Evolutionary conservation across 805 yeast genomes (phyloP), one percentile per base, ranked within the genome.

Genomic region (Ogataea methanolica): DNA sequence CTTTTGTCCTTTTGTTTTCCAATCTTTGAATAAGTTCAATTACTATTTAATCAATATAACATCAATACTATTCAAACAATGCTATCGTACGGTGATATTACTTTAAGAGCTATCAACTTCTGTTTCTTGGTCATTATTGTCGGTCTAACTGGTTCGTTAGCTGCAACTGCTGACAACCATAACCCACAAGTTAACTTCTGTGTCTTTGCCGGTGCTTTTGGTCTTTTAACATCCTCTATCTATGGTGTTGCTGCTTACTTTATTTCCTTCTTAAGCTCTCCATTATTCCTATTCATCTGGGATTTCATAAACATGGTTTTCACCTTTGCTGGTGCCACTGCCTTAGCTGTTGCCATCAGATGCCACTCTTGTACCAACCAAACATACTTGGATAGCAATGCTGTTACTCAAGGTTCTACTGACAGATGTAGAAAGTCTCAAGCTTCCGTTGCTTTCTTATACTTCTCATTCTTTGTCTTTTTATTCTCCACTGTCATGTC

Each of bases 391-490:
- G 74, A 80, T 58, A 42, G 59, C 55, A 92, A 92, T 79, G 68
- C 68, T 52, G 78, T 88, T 59, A 69, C 87, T 51, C 88, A 88
- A 74, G 95, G 96, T 57, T 75, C 83, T 39, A 62, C 73, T 21
- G 87, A 81, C 63, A 83, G 98, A 77, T 94, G 99, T 76, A 88
- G 97, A 78, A 84, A 88, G 74, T 90, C 96, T 47, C 98, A 94
- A 78, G 89, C 89, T 53, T 68, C 85, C 17, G 77, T 75, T 59
- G 90, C 91, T 44, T 87, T 88, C 82, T 77, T 86, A 63, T 94
- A 81, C 85, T 83, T 94, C 70, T 78, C 94, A 48, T 82, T 85
- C 77, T 80, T 82, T 65, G 70, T 83, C 66, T 85, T 88, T 68
- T 68, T 88, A 55, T 85, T 77, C 60, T 79, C 90, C 55, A 61